phyloP scores from a whole-genome alignment of 768 basidiomycete species.

The Naganishia antarctica region DNA sequence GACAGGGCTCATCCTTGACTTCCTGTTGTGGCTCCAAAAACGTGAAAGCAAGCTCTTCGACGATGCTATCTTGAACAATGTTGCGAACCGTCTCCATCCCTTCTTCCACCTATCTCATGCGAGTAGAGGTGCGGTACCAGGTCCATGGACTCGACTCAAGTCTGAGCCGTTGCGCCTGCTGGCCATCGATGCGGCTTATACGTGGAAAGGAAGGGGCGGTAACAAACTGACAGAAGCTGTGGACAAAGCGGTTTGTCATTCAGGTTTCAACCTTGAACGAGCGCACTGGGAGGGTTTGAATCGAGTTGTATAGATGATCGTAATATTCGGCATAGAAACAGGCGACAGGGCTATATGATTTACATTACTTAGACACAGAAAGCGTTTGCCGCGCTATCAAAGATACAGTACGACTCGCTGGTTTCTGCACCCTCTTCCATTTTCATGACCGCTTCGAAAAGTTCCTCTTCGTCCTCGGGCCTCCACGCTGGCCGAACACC shows the following conservation, averaged over 20 bases:
- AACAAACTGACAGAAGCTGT: not conserved
- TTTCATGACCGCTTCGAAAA: not conserved
- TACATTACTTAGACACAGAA: not conserved
- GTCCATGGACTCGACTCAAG: slow-evolving; percentile 69
- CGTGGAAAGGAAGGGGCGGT: slow-evolving; percentile 2
- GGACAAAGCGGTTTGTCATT: not conserved
- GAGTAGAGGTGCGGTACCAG: slow-evolving; percentile 64
- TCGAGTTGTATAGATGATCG: not conserved
- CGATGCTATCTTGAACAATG: slow-evolving; percentile 53
- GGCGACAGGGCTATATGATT: not conserved
- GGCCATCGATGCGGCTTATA: slow-evolving; percentile 59
- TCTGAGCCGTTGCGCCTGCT: slow-evolving; percentile 56
- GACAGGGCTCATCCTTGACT: slow-evolving; percentile 60
- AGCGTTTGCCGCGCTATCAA: too few relatives aligned
- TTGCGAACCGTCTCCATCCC: slow-evolving; percentile 65
- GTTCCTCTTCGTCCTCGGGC: not conserved
- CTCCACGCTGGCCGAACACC: not conserved
- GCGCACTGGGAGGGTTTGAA: slow-evolving; percentile 1
- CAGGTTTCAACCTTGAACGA: not conserved
- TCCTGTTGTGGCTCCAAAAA: slow-evolving; percentile 55
- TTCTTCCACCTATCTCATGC: slow-evolving; percentile 76
- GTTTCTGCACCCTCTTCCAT: not conserved
- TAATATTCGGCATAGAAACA: not conserved
- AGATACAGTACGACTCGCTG: too few relatives aligned
- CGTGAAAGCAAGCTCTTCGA: slow-evolving; percentile 33